These are phyloP conservation scores for Cladosporium colombiae DNA, from an alignment of 2,329 filamentous ascomycete genomes.

Conservation along the genomic window DNA sequence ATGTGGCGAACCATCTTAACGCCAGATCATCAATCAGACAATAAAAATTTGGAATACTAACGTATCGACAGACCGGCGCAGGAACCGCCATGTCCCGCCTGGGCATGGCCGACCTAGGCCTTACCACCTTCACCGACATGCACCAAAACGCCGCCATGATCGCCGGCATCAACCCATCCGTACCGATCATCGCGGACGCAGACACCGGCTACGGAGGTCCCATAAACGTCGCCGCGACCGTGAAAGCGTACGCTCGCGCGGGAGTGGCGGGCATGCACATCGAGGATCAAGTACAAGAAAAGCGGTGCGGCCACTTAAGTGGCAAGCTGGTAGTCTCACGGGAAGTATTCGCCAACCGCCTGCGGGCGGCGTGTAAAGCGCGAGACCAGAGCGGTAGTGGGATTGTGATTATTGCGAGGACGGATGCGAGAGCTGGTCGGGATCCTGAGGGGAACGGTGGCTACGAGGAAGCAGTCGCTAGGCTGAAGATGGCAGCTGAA, in stretches of 20 bases:
- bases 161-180: slow-evolving; percentile 56
- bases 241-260: slow-evolving; percentile 39
- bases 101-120: slow-evolving; percentile 63
- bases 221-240: slow-evolving; percentile 33
- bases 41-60: neutral
- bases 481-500: slow-evolving; percentile 52
- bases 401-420: slow-evolving; percentile 64
- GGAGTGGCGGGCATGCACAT: slow-evolving; percentile 62
- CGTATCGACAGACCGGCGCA: slow-evolving; percentile 56
- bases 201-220: slow-evolving; percentile 59
- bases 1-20: neutral
- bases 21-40: neutral
- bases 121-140: slow-evolving; percentile 66
- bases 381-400: slow-evolving; percentile 52
- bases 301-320: slow-evolving; percentile 64
- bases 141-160: slow-evolving; percentile 65
- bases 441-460: slow-evolving; percentile 42
- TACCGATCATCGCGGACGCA: slow-evolving; percentile 63
- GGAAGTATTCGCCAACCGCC: slow-evolving; percentile 53
- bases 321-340: slow-evolving; percentile 59
- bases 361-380: slow-evolving; percentile 55
- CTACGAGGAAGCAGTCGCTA: slow-evolving; percentile 55
- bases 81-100: slow-evolving; percentile 63
- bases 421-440: slow-evolving; percentile 55
- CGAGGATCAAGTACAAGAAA: slow-evolving; percentile 62